Base-by-base conservation (phyloP, 2,329 filamentous ascomycete species). In the Ceratocystis alfenasii region DNA sequence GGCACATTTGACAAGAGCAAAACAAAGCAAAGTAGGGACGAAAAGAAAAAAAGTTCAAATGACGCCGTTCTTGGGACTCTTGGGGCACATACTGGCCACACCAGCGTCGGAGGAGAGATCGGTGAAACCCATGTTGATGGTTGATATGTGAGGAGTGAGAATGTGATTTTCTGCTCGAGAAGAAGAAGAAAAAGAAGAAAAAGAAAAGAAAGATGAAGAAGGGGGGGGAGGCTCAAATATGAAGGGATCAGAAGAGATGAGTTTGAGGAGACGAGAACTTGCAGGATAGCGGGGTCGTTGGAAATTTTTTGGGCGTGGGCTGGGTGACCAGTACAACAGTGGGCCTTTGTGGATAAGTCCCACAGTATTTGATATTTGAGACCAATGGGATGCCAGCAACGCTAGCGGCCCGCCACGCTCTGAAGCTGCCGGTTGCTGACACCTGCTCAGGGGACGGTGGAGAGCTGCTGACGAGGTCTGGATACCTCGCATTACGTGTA, bases 21-120 rank as follows among this genome's bases (percentile, higher is more conserved):
- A 62, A 66, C 33, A 59, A 65, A 64, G 50, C 63, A 63, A 61
- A 55, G 48, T 59, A 59, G 55, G 50, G 62, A 68, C 62, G 60
- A 65, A 64, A 67, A 62, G 44, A 60, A 62, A 60, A 33, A 67
- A 45, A 65, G 63, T 68, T 68, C 66, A 68, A 65, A 66, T 68
- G 66, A 68, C 65, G 66, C 66, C 63, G 64, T 68, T 68, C 64
- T 68, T 65, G 64, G 66, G 66, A 71, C 70, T 65, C 50, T 65
- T 65, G 66, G 66, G 66, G 71, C 70, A 75, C 74, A 72, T 75
- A 76, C 74, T 73, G 74, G 73, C 70, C 72, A 85, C 78, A 75
- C 86, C 85, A 78, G 84, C 78, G 75, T 87, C 85, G 75, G 83
- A 81, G 72, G 84, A 74, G 73, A 88, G 79, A 76, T 88, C 85